phyloP scores from a whole-genome alignment of 2,329 filamentous ascomycete genomes.

The Claviceps sp. region DNA sequence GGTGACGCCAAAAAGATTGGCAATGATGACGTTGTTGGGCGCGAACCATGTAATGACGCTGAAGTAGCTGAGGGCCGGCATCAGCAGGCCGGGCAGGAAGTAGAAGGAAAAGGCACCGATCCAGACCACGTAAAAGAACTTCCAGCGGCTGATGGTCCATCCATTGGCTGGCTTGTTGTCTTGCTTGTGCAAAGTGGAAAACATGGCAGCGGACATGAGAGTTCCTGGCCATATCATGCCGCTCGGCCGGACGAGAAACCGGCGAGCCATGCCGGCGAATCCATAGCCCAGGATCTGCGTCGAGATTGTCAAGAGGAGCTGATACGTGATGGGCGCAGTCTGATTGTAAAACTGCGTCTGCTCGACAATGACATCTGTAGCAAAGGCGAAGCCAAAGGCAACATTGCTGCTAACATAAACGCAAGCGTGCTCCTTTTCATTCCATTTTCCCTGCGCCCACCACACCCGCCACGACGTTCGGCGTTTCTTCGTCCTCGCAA shows the following conservation, averaged over 20 bases:
- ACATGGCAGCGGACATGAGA: conserved; percentile 80
- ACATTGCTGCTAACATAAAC: conserved; percentile 86
- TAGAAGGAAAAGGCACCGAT: conserved; percentile 63
- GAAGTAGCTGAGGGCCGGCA: conserved; percentile 80
- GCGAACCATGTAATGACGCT: conserved; percentile 82
- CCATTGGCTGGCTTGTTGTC: conserved; percentile 72
- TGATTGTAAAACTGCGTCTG: conserved; percentile 84
- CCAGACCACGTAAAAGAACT: conserved; percentile 70
- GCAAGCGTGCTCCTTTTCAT: conserved; percentile 79
- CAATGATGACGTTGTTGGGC: conserved; percentile 71
- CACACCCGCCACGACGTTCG: conserved; percentile 47
- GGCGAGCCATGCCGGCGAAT: conserved; percentile 68
- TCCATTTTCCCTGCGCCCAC: conserved; percentile 72
- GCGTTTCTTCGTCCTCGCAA: conserved; percentile 15
- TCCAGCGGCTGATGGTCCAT: conserved; percentile 71
- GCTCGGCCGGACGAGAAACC: conserved; percentile 71
- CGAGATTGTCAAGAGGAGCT: conserved; percentile 70
- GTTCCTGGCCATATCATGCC: conserved; percentile 90
- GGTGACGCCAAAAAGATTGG: conserved; percentile 76
- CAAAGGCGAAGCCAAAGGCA: conserved; percentile 79
- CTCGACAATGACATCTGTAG: conserved; percentile 81
- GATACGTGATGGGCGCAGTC: conserved; percentile 61
- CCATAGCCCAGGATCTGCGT: conserved; percentile 80
- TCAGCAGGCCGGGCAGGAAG: conserved; percentile 69
- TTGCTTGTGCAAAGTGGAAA: conserved; percentile 71